A percentile compares a stretch with the other conserved stretches of the same genome.
These are phyloP conservation scores for Escallonia rubra DNA, from an alignment of 129 eudicot species.

Conservation along the genomic window DNA sequence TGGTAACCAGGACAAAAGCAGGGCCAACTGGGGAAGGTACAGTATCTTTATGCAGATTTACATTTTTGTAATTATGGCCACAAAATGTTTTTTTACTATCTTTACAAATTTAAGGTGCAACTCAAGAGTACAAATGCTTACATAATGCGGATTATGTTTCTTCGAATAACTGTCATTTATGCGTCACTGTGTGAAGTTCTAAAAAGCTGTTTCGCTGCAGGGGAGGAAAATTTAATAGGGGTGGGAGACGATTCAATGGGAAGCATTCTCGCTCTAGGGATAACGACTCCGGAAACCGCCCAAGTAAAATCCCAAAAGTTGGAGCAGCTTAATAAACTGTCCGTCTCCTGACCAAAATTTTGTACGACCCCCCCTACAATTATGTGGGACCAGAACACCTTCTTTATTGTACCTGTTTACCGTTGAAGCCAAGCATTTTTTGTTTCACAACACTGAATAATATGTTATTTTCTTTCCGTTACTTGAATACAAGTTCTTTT, in stretches of 20 bases:
- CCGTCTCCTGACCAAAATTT: neutral
- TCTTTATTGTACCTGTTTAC: neutral
- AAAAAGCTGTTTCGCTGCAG: constrained; percentile 8
- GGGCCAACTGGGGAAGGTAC: constrained; percentile 40
- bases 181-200: too few relatives aligned
- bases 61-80: too few relatives aligned
- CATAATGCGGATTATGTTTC: too few relatives aligned
- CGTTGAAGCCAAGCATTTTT: too few relatives aligned
- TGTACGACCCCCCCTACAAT: neutral
- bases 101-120: too few relatives aligned
- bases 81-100: too few relatives aligned
- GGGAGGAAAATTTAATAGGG: constrained; percentile 69
- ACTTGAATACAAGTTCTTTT: too few relatives aligned
- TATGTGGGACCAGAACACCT: neutral
- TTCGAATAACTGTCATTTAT: too few relatives aligned
- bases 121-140: too few relatives aligned
- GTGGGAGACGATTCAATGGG: constrained; percentile 56
- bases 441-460: too few relatives aligned
- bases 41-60: neutral
- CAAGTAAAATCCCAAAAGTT: constrained; percentile 61
- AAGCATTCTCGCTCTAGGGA: constrained; percentile 64
- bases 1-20: constrained; percentile 16
- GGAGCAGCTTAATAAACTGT: constrained; percentile 26
- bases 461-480: too few relatives aligned
- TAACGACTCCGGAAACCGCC: constrained; percentile 41